Percentiles rank a stretch among this genome's conserved stretches.
These are phyloP conservation scores for Xylaria nigripes DNA, from an alignment of 495 filamentous ascomycete genomes.

Conservation along the genomic window DNA sequence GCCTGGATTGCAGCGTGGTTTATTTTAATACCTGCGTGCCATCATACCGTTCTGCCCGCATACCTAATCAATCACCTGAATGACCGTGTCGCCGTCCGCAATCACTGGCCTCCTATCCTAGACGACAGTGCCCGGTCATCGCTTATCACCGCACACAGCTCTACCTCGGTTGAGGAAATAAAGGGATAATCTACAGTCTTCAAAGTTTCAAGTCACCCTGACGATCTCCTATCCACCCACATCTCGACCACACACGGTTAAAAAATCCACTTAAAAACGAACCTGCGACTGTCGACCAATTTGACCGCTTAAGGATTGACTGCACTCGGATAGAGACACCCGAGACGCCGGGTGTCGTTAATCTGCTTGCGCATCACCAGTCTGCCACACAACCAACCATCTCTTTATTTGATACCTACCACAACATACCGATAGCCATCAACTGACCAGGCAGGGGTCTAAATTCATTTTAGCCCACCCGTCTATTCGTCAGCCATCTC, in stretches of 20 bases:
- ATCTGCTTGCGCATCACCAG: constrained; percentile 1
- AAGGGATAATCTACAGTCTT: constrained; percentile 3
- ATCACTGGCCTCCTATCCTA: constrained; percentile 5
- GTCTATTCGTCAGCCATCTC: constrained; percentile 4
- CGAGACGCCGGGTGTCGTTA: constrained; percentile 5
- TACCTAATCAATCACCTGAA: constrained; percentile 3
- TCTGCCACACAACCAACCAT: neutral
- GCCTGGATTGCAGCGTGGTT: constrained; percentile 4
- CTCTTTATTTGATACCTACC: constrained; percentile 7
- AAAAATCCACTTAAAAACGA: neutral
- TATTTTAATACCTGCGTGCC: neutral
- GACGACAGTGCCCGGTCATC: constrained; percentile 1
- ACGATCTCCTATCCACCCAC: constrained; percentile 5
- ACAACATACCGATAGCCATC: constrained; percentile 6
- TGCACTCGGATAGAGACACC: constrained; percentile 3
- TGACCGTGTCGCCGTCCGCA: neutral
- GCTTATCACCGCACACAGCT: constrained; percentile 1
- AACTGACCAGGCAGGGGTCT: constrained; percentile 1
- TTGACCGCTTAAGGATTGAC: neutral
- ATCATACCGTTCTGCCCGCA: constrained; percentile 2
- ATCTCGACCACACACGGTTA: constrained; percentile 1
- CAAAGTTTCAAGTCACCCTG: constrained; percentile 1
- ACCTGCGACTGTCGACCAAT: constrained; percentile 1
- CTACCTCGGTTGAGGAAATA: neutral
- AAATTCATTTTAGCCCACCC: neutral